Evolutionary conservation across 371 early-diverging fungal species (phyloP).

Genomic region (Entomophthora muscae): DNA sequence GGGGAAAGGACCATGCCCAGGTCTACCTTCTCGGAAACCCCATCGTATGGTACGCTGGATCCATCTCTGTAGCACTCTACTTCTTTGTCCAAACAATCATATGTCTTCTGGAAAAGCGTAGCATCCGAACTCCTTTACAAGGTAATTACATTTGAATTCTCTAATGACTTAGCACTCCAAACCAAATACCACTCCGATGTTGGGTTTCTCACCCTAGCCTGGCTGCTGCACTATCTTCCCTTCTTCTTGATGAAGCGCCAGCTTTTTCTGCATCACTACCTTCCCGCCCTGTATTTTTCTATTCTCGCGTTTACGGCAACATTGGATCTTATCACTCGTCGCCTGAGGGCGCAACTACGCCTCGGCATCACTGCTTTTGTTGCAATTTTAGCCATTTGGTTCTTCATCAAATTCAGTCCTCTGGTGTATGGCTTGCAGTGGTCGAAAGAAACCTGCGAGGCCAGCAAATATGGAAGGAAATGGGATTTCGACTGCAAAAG

Average conservation of each 20-base stretch:
- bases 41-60: slow-evolving; percentile 68
- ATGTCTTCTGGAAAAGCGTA: slow-evolving; percentile 47
- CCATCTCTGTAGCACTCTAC: slow-evolving; percentile 41
- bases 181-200: slow-evolving; percentile 33
- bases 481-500: slow-evolving; percentile 70
- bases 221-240: slow-evolving; percentile 84
- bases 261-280: slow-evolving; percentile 95
- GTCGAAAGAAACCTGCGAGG: slow-evolving; percentile 40
- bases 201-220: slow-evolving; percentile 72
- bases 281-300: slow-evolving; percentile 80
- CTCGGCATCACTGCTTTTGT: slow-evolving; percentile 27
- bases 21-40: slow-evolving; percentile 98
- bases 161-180: slow-evolving; percentile 13
- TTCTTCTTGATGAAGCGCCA: slow-evolving; percentile 90
- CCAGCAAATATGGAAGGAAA: slow-evolving; percentile 55
- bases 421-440: slow-evolving; percentile 71
- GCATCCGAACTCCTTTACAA: slow-evolving; percentile 40
- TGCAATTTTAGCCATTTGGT: slow-evolving; percentile 20
- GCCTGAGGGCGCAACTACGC: slow-evolving; percentile 30
- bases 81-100: slow-evolving; percentile 35
- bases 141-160: slow-evolving; percentile 14
- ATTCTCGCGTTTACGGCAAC: slow-evolving; percentile 47
- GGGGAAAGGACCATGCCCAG: slow-evolving; percentile 44
- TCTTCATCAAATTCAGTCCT: slow-evolving; percentile 46
- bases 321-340: slow-evolving; percentile 48